Evolutionary conservation across 2,329 filamentous ascomycete species (phyloP).

Genomic region (Aspergillus texensis): DNA sequence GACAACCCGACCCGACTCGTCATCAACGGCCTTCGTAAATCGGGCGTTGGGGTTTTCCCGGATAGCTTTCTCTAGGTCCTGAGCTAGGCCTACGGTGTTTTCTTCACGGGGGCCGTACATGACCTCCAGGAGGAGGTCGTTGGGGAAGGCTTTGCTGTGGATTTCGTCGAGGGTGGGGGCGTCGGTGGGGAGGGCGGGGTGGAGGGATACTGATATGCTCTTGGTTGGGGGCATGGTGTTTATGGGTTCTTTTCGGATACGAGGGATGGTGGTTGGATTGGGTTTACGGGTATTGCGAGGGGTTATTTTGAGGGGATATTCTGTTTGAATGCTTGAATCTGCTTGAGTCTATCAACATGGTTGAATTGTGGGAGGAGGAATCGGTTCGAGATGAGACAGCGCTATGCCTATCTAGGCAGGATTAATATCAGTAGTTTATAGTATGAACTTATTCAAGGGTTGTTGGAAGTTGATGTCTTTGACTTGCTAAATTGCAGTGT

Average conservation of each 20-base stretch:
- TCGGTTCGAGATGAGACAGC: no score
- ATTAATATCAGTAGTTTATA: no score
- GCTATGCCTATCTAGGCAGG: no score
- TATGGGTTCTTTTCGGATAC: background rate
- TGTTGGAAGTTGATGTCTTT: background rate
- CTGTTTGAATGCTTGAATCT: no score
- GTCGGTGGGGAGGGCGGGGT: background rate
- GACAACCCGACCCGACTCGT: background rate
- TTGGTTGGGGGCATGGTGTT: background rate
- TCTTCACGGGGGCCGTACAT: slow-evolving; percentile 8
- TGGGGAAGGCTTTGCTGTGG: slow-evolving; percentile 4
- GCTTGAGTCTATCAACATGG: no score
- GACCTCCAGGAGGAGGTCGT: background rate
- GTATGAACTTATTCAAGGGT: background rate
- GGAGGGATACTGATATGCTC: slow-evolving; percentile 1
- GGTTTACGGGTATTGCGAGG: no score
- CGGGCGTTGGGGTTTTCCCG: background rate
- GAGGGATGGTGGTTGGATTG: background rate
- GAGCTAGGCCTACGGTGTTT: background rate
- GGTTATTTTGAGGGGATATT: no score
- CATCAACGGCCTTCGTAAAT: background rate
- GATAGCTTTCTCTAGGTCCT: background rate
- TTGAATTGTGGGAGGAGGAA: no score
- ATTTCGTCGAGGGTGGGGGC: background rate
- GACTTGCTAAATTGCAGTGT: background rate